Conservation (phyloP, 495 filamentous ascomycete species). For the Penicillium taxi region DNA sequence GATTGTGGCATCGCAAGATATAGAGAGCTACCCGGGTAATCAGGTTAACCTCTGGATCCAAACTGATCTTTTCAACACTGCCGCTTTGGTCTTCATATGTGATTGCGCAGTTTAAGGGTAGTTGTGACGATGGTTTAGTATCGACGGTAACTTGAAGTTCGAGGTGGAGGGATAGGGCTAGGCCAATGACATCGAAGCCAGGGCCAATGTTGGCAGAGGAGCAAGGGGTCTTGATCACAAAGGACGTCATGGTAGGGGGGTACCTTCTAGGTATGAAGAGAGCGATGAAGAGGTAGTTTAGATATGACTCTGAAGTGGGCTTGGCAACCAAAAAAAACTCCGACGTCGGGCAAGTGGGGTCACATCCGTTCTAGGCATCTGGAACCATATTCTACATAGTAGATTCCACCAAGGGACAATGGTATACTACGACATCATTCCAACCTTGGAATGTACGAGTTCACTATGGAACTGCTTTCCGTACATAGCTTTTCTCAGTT, state of each 20-base stretch:
- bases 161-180: conserved; percentile 84
- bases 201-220: conserved; percentile 95
- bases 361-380: too few relatives aligned
- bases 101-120: conserved; percentile 76
- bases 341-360: conserved; percentile 36
- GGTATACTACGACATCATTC: too few relatives aligned
- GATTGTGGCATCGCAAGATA: conserved; percentile 81
- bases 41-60: conserved; percentile 75
- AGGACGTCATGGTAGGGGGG: conserved; percentile 36
- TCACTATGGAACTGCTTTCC: too few relatives aligned
- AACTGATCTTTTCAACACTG: conserved; percentile 62
- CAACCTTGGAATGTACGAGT: too few relatives aligned
- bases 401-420: too few relatives aligned
- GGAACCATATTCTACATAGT: too few relatives aligned
- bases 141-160: conserved; percentile 72
- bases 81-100: conserved; percentile 81
- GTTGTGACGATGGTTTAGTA: conserved; percentile 39
- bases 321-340: conserved; percentile 24
- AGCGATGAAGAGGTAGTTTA: neutral
- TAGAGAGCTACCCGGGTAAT: conserved; percentile 89
- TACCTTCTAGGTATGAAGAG: too few relatives aligned
- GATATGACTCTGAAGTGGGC: conserved; percentile 23
- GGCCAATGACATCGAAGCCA: conserved; percentile 94
- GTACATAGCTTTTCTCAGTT: too few relatives aligned
- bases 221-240: conserved; percentile 64